phyloP scores from a whole-genome alignment of 2,329 filamentous ascomycete species.

The Xylaria hypoxylon region DNA sequence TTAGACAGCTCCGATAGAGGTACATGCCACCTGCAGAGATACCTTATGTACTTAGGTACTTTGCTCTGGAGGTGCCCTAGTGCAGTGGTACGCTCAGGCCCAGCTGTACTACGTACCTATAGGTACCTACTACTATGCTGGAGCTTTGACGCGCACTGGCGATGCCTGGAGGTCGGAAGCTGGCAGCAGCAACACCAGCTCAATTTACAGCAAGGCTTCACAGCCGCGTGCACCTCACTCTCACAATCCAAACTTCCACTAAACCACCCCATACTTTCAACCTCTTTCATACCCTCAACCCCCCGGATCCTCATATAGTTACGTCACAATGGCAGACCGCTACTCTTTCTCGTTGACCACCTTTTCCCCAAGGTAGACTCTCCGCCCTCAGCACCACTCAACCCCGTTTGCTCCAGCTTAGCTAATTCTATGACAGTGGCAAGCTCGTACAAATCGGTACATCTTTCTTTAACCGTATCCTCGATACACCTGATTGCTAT shows the following conservation, averaged over 20 bases:
- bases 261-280: not conserved
- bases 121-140: too few species aligned
- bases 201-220: conserved; percentile 38
- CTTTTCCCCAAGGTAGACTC: conserved; percentile 94
- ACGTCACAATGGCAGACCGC: conserved; percentile 85
- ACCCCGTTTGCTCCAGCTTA: conserved; percentile 52
- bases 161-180: conserved; percentile 42
- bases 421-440: conserved; percentile 72
- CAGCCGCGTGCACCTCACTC: conserved; percentile 34
- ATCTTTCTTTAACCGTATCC: conserved; percentile 36
- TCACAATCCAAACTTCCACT: conserved; percentile 20
- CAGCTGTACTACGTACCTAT: conserved; percentile 17
- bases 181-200: conserved; percentile 34
- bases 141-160: conserved; percentile 44
- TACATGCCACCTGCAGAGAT: not conserved
- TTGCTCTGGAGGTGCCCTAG: not conserved
- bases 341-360: conserved; percentile 99
- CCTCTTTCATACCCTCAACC: conserved; percentile 23
- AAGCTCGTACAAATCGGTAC: conserved; percentile 99
- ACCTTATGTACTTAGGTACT: conserved; percentile 10
- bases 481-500: not conserved
- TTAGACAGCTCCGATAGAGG: not conserved
- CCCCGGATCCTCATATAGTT: conserved; percentile 9
- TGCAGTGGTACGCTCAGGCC: not conserved
- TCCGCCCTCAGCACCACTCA: conserved; percentile 40